A percentile compares a stretch with the other conserved stretches of the same genome.
phyloP scores from a whole-genome alignment of 805 yeast genomes.

The Jamesozyma hellenica region DNA sequence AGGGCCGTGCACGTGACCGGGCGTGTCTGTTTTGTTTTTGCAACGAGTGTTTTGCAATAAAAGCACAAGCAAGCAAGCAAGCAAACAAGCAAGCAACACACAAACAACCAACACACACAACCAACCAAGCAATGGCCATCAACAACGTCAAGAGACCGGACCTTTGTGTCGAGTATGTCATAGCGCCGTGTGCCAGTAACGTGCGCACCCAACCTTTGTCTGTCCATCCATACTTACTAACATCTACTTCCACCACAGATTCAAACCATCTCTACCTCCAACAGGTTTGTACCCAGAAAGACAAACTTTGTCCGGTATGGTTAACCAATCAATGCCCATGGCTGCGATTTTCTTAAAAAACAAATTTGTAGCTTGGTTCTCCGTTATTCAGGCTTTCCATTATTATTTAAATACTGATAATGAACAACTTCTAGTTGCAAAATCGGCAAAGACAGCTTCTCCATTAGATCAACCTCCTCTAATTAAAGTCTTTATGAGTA shows the following conservation, averaged over 20 bases:
- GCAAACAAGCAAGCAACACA: too few relatives aligned
- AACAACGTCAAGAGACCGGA: constrained; percentile 31
- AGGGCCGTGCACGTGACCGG: too few relatives aligned
- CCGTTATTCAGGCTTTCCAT: constrained; percentile 41
- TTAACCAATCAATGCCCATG: constrained; percentile 52
- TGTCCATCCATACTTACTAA: constrained; percentile 9
- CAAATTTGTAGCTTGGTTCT: constrained; percentile 38
- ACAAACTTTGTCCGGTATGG: constrained; percentile 31
- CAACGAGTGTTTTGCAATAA: too few relatives aligned
- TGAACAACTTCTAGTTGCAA: constrained; percentile 28
- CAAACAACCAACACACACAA: neutral
- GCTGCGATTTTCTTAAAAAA: constrained; percentile 56
- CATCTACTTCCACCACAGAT: constrained; percentile 14
- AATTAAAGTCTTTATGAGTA: constrained; percentile 36
- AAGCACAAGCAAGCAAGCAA: too few relatives aligned
- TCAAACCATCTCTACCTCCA: constrained; percentile 41
- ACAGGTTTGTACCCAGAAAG: constrained; percentile 37
- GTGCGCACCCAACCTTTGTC: neutral
- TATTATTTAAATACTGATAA: constrained; percentile 20
- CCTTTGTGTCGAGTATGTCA: constrained; percentile 27
- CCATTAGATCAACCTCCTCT: constrained; percentile 34
- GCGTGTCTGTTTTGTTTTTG: too few relatives aligned
- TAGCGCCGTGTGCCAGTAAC: neutral
- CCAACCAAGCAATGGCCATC: constrained; percentile 9
- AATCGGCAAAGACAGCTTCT: constrained; percentile 14